Base-by-base conservation (phyloP, 768 basidiomycete genomes). In the Mrakia hoshinonis region DNA sequence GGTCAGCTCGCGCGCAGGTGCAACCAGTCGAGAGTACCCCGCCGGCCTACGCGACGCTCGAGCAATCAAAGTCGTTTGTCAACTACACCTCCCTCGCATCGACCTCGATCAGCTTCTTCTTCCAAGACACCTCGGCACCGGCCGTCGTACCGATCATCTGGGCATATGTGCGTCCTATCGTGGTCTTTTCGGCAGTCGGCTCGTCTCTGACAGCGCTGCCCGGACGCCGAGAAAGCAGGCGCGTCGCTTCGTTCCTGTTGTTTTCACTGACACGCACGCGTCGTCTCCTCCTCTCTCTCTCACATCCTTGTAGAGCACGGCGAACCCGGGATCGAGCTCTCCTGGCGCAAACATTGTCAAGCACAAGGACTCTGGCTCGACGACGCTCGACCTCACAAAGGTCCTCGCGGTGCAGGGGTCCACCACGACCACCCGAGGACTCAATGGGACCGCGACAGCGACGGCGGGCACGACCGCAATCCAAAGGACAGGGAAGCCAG, bases 101-200 rank as follows among this genome's bases (percentile, higher is more conserved):
- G 26, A 54, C 69, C 22, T 26, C 31, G 9, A 43, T 70, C 61
- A 29, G 36, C 22, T 70, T 70, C 52, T 38, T 29, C 34, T 46
- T 70, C 39, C 26, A 13, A 3, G 69, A 70, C 60, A n/a, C 26
- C 43, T 34, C 61, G 6, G 31, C 39, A 0, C 48, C 61, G 34
- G 58, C 38, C 10, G 47, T 48, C 9, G 20, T 39, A 4, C 24
- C 34, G 20, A 22, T 70, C 60, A 70, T 70, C 62, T 70, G 69
- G 69, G 69, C 69, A 15, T 70, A 70, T 36, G 61, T 69, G 36
- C 47, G 68, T 69, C 43, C 20, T n/a, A 47, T 24, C 26, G 10
- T 48, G 20, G 1, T 4, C 5, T n/a, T 26, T 12, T n/a, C 22
- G 31, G 26, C 24, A 18, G 34, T 4, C 18, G 55, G 18, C 29